phyloP scores from a whole-genome alignment of 164 flowering plant species.

The Piper betle region DNA sequence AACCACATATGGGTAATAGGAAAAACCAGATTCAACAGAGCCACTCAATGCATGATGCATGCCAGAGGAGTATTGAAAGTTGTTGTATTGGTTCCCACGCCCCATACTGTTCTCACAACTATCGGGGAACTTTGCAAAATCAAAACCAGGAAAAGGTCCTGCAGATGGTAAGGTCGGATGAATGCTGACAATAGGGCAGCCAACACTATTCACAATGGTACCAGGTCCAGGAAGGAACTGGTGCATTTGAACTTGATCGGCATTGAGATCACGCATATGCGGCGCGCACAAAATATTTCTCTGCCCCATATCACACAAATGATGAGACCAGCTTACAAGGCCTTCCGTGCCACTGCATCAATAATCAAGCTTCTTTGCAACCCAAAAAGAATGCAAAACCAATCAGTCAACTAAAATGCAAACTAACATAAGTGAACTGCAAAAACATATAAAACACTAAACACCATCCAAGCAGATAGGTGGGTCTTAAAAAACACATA shows the following conservation, averaged over 20 bases:
- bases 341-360: too few relatives aligned
- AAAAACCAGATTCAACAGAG: slow-evolving; percentile 20
- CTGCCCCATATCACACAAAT: slow-evolving; percentile 34
- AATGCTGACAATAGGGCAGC: slow-evolving; percentile 29
- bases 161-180: slow-evolving; percentile 30
- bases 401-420: too few relatives aligned
- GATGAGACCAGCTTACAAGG: neutral
- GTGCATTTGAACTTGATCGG: slow-evolving; percentile 33
- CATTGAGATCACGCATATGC: slow-evolving; percentile 39
- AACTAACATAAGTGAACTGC: too few relatives aligned
- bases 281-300: slow-evolving; percentile 35
- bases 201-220: slow-evolving; percentile 27
- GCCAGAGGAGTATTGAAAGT: slow-evolving; percentile 28
- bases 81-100: slow-evolving; percentile 42
- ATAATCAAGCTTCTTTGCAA: too few relatives aligned
- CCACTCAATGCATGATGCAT: slow-evolving; percentile 25
- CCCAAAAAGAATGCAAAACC: too few relatives aligned
- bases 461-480: too few relatives aligned
- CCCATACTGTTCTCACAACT: slow-evolving; percentile 27
- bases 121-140: slow-evolving; percentile 30
- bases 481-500: too few relatives aligned
- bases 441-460: too few relatives aligned
- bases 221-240: slow-evolving; percentile 33
- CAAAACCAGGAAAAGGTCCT: slow-evolving; percentile 25
- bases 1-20: slow-evolving; percentile 33